Evolutionary conservation across 805 yeast genomes (phyloP), one percentile per base, ranked within the genome.

Genomic region (Zygoascus flipseniorum): DNA sequence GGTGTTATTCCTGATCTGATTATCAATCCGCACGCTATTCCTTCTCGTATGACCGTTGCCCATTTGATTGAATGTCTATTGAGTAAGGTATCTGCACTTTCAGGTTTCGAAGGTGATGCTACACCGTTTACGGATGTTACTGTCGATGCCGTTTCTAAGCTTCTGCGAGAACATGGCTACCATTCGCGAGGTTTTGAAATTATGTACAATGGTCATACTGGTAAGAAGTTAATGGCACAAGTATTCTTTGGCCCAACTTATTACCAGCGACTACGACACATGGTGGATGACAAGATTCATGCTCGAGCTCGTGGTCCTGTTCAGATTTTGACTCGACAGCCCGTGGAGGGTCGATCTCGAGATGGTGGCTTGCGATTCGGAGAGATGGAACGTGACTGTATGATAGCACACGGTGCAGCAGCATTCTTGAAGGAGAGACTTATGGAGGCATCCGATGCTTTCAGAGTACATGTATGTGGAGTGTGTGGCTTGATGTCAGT

Each of bases 381-480:
- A 67, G 99, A 92, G 73, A 93, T 93, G 99, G 99, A 93, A 75
- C 88, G 99, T 77, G 99, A 93, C 79, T 93, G 99, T 85, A 92
- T 93, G 97, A 93, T 93, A 77, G 99, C 99, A 1, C 98, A 93
- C 69, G 99, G 99, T 70, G 98, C 97, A 13, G 97, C 99, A 3
- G 95, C 97, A 8, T 92, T 93, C 77, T 80, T 93, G 75, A 89
- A 92, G 72, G 99, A 93, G 75, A 81, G 99, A 70, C 77, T 93
- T 70, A 92, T 93, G 97, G 98, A 93, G 72, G 97, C 97, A 11
- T 92, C 98, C 0, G 99, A 93, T 75, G 97, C 98, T 1, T 93
- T 93, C 78, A 81, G 98, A 72, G 98, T 93, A 44, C 98, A 93
- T 69, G 85, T 93, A 31, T 93, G 99, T 76, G 99, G 98, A 66